Evolutionary conservation across 1,139 yeast species (phyloP).

Genomic region (Pneumocystis oryctolagi): DNA sequence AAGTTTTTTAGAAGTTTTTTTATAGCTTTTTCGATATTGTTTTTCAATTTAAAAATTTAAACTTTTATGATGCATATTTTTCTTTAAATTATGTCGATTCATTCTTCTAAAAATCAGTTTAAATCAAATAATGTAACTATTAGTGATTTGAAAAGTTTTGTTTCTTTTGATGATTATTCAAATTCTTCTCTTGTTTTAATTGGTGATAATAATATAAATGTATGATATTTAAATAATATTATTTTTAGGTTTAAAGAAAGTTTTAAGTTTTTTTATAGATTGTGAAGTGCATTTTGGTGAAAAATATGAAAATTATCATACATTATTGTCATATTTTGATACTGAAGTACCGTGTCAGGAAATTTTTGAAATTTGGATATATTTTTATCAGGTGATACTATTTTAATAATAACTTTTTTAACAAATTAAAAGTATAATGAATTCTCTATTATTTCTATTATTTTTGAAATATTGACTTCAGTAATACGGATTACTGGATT

Average conservation of each 20-base stretch:
- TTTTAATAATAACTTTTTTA: not conserved
- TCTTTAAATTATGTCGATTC: not conserved
- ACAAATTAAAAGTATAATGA: not conserved
- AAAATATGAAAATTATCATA: not conserved
- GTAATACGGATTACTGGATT: not conserved
- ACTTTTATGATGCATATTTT: not conserved
- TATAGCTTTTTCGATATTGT: no score
- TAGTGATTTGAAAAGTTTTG: not conserved
- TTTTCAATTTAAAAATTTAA: not conserved
- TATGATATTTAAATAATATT: not conserved
- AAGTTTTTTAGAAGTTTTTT: not conserved
- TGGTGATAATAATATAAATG: not conserved
- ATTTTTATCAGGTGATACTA: not conserved
- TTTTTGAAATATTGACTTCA: not conserved
- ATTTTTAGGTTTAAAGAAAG: not conserved
- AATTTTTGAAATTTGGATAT: not conserved
- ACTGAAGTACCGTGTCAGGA: not conserved
- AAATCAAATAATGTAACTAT: not conserved
- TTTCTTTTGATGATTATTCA: not conserved
- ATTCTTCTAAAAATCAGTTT: not conserved
- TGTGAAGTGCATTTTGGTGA: not conserved
- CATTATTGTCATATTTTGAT: not conserved
- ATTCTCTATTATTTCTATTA: not conserved
- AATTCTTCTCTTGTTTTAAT: not conserved
- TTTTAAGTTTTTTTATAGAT: not conserved